phyloP scores from a whole-genome alignment of 345 rosid species.

The Euphorbia peplus region DNA sequence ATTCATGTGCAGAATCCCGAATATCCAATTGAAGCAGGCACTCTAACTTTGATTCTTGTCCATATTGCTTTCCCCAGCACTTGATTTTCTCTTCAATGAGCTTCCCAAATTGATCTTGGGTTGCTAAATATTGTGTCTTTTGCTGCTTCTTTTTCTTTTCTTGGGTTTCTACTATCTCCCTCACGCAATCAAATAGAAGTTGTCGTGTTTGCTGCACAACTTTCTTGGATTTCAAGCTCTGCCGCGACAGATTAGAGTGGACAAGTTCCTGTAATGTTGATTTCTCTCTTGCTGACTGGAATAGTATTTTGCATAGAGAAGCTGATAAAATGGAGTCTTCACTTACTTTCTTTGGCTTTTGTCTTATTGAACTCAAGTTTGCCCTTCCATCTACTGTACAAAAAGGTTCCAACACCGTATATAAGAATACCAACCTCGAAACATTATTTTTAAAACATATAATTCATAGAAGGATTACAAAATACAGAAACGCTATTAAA shows the following conservation, averaged over 20 bases:
- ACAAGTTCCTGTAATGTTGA: constrained; percentile 24
- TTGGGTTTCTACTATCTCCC: constrained; percentile 37
- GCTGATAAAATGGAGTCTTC: constrained; percentile 38
- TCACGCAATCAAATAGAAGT: constrained; percentile 47
- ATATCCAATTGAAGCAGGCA: constrained; percentile 26
- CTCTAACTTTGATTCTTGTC: constrained; percentile 22
- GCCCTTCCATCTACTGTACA: constrained; percentile 11
- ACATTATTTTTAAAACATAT: no score
- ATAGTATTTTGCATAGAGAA: constrained; percentile 36
- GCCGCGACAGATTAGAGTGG: constrained; percentile 7
- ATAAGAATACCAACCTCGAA: no score
- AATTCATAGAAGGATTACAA: no score
- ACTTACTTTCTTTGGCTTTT: constrained; percentile 23
- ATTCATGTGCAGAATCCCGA: constrained; percentile 30
- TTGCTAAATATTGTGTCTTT: constrained; percentile 11
- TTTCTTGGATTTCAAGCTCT: constrained; percentile 28
- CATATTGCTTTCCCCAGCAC: constrained; percentile 28
- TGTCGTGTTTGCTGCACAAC: constrained; percentile 40
- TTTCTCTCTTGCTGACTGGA: constrained; percentile 19
- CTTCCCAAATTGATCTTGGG: constrained; percentile 34
- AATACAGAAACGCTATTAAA: no score
- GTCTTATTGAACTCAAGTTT: not conserved
- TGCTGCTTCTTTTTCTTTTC: constrained; percentile 20
- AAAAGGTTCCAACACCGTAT: no score
- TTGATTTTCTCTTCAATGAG: constrained; percentile 30